Evolutionary conservation across 495 filamentous ascomycete genomes (phyloP).

Genomic region (Sordaria brevicollis): DNA sequence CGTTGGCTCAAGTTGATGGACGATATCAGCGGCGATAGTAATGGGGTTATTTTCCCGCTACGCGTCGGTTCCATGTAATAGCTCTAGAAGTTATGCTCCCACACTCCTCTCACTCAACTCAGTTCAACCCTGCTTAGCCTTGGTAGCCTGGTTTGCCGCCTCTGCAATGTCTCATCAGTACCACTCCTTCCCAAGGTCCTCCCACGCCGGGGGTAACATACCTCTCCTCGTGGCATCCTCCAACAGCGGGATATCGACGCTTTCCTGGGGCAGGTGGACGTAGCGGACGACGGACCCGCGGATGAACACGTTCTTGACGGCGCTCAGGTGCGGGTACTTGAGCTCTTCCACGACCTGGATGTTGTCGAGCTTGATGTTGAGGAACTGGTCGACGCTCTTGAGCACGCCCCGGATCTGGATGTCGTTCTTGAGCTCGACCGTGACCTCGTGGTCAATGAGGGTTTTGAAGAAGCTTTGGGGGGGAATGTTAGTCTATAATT

Average conservation of each 20-base stretch:
- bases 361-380: constrained; percentile 98
- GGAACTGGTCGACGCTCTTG: constrained; percentile 95
- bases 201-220: constrained; percentile 29
- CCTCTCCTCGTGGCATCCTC: constrained; percentile 96
- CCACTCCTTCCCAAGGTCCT: not conserved
- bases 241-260: constrained; percentile 80
- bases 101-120: constrained; percentile 12
- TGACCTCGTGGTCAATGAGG: constrained; percentile 89
- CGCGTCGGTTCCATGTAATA: too few relatives aligned
- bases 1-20: not conserved
- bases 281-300: constrained; percentile 93
- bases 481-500: not conserved
- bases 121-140: constrained; percentile 29
- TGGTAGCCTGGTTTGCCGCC: constrained; percentile 32
- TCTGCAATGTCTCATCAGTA: constrained; percentile 13
- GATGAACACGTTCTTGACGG: constrained; percentile 98
- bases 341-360: constrained; percentile 82
- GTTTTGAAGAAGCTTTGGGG: constrained; percentile 91
- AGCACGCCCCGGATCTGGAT: constrained; percentile 88
- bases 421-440: constrained; percentile 98
- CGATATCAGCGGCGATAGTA: not conserved
- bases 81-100: not conserved
- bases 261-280: constrained; percentile 77
- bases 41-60: not conserved
- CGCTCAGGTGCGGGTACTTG: constrained; percentile 82